phyloP scores from a whole-genome alignment of 148 eudicot species.

The Beta vulgaris region DNA sequence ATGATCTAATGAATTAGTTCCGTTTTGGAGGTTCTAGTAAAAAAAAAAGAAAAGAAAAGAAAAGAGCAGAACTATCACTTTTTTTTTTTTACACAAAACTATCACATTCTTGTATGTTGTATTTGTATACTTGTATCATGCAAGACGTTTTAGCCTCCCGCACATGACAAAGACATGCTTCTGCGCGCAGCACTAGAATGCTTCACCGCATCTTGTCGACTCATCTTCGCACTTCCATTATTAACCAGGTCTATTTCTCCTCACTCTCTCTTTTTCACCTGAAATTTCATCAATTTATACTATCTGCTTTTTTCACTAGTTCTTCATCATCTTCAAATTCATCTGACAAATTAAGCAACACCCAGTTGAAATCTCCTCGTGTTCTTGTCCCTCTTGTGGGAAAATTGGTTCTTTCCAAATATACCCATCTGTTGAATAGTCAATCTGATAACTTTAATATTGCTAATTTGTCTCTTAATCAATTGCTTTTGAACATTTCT shows the following conservation, averaged over 20 bases:
- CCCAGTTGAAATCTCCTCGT: conserved; percentile 28
- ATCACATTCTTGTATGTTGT: no score
- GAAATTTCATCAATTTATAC: conserved; percentile 11
- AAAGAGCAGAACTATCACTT: no score
- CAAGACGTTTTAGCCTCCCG: no score
- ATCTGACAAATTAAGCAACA: conserved; percentile 21
- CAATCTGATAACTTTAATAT: conserved; percentile 19
- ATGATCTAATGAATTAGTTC: no score
- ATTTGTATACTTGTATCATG: no score
- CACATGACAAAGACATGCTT: neutral
- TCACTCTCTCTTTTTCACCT: conserved; percentile 12
- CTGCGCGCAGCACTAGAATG: conserved; percentile 17
- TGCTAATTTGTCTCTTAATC: conserved; percentile 32
- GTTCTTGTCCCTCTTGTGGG: conserved; percentile 21
- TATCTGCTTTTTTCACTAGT: conserved; percentile 1
- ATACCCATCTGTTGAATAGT: conserved; percentile 23
- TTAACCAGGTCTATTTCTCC: conserved; percentile 15
- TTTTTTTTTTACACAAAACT: no score
- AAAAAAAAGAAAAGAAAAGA: no score
- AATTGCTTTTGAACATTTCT: conserved; percentile 46
- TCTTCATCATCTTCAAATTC: conserved; percentile 17
- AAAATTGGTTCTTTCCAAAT: conserved; percentile 27
- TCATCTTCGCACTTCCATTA: conserved; percentile 8
- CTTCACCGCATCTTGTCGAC: conserved; percentile 12
- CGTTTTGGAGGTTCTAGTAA: no score